Evolutionary conservation across 2,329 filamentous ascomycete species (phyloP), one percentile per base, ranked within the genome.

Genomic region (Xylaria sp.): DNA sequence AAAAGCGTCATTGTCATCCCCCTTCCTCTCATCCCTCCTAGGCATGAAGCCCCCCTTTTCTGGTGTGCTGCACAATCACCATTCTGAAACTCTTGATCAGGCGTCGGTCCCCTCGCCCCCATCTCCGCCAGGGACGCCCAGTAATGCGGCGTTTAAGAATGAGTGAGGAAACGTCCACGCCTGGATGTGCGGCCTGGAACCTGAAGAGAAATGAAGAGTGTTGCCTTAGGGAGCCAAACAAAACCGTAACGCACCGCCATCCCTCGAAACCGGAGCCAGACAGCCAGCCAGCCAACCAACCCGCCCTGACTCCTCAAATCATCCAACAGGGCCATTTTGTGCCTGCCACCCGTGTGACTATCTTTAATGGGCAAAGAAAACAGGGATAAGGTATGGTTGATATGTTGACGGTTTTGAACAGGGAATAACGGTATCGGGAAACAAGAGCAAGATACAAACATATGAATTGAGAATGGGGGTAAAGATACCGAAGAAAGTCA

Each of bases 211-310:
- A 69, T 23, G 57, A 51, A 61, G 60, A 65, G 54, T 63, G 57
- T 54, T 64, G 62, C 54, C 56, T 57, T 44, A 54, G 54, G 55
- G 61, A 69, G 71, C 69, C 66, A 58, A 70, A 72, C 39, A 58
- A 66, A 72, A 70, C 70, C 71, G 41, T 63, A 71, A 73, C 70
- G 66, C 72, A 73, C 68, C 70, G 63, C 65, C 70, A 68, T 72
- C 59, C 64, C 67, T 70, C 64, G n/a, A 67, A 68, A 60, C 67
- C 66, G 52, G 65, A 73, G 72, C 71, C 71, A 67, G 65, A 66
- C 32, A 74, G 70, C 69, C 67, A 73, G 61, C 71, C 69, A 65
- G 64, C 69, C 69, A 70, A 72, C 69, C 73, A 66, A 70, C 66
- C 65, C 63, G 59, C 63, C 72, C 70, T 59, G 65, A 73, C 68